phyloP scores from a whole-genome alignment of 768 basidiomycete genomes.

The Trametes cubensis region DNA sequence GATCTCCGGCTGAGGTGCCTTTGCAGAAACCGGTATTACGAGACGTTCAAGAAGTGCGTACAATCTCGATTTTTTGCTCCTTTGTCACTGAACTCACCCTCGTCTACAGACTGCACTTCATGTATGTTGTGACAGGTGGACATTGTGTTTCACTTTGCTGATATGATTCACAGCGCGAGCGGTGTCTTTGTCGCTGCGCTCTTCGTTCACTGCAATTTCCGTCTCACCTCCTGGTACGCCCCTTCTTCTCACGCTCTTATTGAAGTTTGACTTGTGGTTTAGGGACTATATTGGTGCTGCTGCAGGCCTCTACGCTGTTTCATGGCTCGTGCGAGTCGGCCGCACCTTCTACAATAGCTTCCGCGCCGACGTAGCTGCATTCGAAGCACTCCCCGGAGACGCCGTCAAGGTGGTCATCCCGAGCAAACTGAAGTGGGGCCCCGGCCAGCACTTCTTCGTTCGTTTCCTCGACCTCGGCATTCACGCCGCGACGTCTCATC shows the following conservation, averaged over 20 bases:
- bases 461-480: slow-evolving; percentile 31
- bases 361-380: slow-evolving; percentile 26
- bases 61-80: too few relatives aligned
- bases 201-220: slow-evolving; percentile 38
- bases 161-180: slow-evolving; percentile 31
- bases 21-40: slow-evolving; percentile 35
- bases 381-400: slow-evolving; percentile 33
- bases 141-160: neutral
- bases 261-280: neutral
- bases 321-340: slow-evolving; percentile 33
- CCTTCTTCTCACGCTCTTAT: neutral
- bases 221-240: slow-evolving; percentile 34
- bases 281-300: slow-evolving; percentile 38
- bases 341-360: slow-evolving; percentile 33
- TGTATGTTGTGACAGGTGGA: slow-evolving; percentile 15
- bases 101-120: slow-evolving; percentile 24
- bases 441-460: slow-evolving; percentile 39
- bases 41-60: slow-evolving; percentile 37
- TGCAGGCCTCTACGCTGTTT: slow-evolving; percentile 32
- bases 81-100: too few relatives aligned
- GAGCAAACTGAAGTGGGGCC: slow-evolving; percentile 34
- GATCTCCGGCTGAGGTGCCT: neutral
- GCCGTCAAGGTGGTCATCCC: slow-evolving; percentile 32
- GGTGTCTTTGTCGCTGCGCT: slow-evolving; percentile 39
- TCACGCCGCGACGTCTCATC: slow-evolving; percentile 37